phyloP scores from a whole-genome alignment of 108 stramenopile genomes.

The Fragilaria crotonensis region DNA sequence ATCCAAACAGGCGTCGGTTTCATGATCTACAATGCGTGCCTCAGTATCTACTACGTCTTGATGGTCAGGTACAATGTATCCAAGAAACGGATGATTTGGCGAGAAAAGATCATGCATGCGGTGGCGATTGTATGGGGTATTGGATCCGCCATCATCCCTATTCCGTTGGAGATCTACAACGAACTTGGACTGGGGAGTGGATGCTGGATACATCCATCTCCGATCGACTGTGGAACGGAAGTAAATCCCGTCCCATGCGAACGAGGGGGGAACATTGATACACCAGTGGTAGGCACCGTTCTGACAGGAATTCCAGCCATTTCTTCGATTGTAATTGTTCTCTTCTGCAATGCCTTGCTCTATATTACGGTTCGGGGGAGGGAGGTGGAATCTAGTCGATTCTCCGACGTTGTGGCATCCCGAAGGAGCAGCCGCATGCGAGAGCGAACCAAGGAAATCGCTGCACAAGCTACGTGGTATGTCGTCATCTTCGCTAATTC shows the following conservation, averaged over 20 bases:
- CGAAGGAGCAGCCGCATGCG: background rate
- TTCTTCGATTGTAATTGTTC: background rate
- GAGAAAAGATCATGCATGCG: conserved; percentile 15
- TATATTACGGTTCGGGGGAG: background rate
- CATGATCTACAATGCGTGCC: conserved; percentile 20
- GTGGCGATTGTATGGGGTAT: conserved; percentile 19
- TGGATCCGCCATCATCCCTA: conserved; percentile 10
- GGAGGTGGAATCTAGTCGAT: too few species aligned
- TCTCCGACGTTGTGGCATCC: too few species aligned
- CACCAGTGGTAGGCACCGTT: background rate
- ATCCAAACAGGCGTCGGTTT: conserved; percentile 19
- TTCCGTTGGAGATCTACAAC: conserved; percentile 15
- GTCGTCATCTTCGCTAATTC: background rate
- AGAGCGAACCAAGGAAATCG: background rate
- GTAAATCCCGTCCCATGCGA: background rate
- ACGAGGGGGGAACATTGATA: background rate
- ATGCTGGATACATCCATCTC: background rate
- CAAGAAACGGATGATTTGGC: background rate
- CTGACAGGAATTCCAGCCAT: background rate
- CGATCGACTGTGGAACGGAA: background rate
- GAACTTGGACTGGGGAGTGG: background rate
- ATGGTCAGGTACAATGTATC: conserved; percentile 14
- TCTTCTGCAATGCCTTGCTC: background rate
- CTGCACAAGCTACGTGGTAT: background rate
- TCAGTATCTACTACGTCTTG: conserved; percentile 31